Conservation (phyloP, 1,284 basidiomycete genomes). For the Lentinus polychrous region DNA sequence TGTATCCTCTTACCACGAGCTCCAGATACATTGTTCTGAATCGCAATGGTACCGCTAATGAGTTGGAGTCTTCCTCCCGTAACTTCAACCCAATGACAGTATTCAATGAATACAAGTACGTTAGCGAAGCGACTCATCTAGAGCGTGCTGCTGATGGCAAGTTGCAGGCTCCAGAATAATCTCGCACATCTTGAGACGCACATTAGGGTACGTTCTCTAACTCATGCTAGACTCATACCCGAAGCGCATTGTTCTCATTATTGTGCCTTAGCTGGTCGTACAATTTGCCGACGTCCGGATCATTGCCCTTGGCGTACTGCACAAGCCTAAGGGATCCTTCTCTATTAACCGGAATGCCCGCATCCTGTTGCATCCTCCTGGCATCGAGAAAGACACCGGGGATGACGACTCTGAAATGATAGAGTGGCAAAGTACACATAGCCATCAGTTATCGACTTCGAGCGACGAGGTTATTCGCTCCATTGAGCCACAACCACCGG, state of each 20-base stretch:
- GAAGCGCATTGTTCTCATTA: background rate
- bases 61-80: constrained; percentile 58
- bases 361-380: constrained; percentile 60
- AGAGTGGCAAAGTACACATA: constrained; percentile 4
- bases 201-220: constrained; percentile 39
- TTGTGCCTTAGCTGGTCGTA: constrained; percentile 46
- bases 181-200: constrained; percentile 56
- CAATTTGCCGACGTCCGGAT: constrained; percentile 69
- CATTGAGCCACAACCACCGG: background rate
- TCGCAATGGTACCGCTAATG: constrained; percentile 66
- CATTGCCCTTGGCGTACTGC: constrained; percentile 59
- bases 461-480: background rate
- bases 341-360: constrained; percentile 60
- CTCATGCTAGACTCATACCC: background rate
- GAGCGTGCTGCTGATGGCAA: background rate
- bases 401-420: constrained; percentile 9
- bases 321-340: constrained; percentile 47
- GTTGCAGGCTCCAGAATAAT: constrained; percentile 52
- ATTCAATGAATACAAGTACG: constrained; percentile 71
- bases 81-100: constrained; percentile 57
- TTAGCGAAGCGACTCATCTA: background rate
- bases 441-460: constrained; percentile 11
- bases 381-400: constrained; percentile 32
- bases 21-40: constrained; percentile 66
- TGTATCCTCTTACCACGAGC: background rate